Percentiles rank a stretch among this genome's conserved stretches.
These are phyloP conservation scores for Themeda triandra DNA, from an alignment of 176 grass and related monocot species.

Conservation along the genomic window DNA sequence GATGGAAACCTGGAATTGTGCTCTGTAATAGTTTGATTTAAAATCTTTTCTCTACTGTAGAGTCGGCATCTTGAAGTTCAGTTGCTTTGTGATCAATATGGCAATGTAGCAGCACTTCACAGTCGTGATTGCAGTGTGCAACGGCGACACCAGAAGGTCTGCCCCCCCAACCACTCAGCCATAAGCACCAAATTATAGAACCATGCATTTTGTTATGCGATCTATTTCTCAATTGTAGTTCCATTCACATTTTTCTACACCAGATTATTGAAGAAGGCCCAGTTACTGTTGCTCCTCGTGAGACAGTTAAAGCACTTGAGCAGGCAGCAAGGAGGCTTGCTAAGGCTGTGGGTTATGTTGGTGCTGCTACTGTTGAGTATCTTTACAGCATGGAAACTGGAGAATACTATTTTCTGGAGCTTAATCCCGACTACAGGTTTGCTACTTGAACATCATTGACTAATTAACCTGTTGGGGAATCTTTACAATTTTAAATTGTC, in stretches of 20 bases:
- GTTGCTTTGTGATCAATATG: constrained; percentile 88
- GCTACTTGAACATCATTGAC: constrained; percentile 15
- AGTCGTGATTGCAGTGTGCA: constrained; percentile 99
- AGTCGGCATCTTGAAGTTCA: constrained; percentile 99
- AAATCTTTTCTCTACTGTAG: constrained; percentile 45
- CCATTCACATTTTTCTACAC: constrained; percentile 6
- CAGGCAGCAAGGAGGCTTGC: constrained; percentile 98
- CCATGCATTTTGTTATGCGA: not conserved
- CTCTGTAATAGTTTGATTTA: constrained; percentile 11
- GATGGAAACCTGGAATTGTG: not conserved
- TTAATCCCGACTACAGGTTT: constrained; percentile 86
- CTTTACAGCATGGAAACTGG: constrained; percentile 99
- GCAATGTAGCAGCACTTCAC: constrained; percentile 95
- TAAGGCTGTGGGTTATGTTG: constrained; percentile 89
- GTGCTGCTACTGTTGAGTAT: constrained; percentile 97
- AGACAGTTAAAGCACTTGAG: constrained; percentile 86
- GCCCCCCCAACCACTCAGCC: not conserved
- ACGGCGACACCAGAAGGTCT: constrained; percentile 93
- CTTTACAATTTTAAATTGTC: constrained; percentile 7
- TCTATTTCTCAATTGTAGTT: constrained; percentile 5
- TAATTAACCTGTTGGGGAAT: not conserved
- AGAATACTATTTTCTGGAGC: constrained; percentile 98
- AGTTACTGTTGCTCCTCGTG: constrained; percentile 79
- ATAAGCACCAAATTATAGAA: constrained; percentile 5
- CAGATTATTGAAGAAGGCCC: constrained; percentile 99